Percentiles rank a stretch among this genome's conserved stretches.
Evolutionary conservation across 2,329 filamentous ascomycete genomes (phyloP).

Genomic region (Colletotrichum limetticola): DNA sequence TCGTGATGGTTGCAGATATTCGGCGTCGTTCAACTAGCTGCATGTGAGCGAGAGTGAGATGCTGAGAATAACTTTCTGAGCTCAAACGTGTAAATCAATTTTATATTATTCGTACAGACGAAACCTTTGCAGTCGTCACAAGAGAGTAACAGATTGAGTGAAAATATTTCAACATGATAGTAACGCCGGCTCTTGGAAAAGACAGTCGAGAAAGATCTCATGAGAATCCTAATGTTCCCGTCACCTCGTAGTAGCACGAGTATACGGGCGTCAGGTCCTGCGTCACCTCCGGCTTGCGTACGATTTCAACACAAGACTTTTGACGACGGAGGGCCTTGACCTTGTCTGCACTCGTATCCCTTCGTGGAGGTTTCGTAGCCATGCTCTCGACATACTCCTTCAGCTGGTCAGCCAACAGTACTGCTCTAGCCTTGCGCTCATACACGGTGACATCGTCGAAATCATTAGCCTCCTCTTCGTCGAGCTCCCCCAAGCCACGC

Average conservation of each 20-base stretch:
- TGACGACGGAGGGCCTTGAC: background rate
- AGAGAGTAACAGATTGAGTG: background rate
- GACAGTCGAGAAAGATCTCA: too few relatives aligned
- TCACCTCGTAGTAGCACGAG: slow-evolving; percentile 34
- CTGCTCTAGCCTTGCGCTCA: slow-evolving; percentile 32
- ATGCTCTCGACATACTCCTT: slow-evolving; percentile 30
- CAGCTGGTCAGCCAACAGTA: slow-evolving; percentile 24
- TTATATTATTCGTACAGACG: background rate
- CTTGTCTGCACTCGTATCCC: background rate
- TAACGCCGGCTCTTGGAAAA: background rate
- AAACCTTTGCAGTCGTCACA: background rate
- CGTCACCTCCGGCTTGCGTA: slow-evolving; percentile 24
- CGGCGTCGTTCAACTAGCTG: background rate
- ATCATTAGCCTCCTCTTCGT: slow-evolving; percentile 49
- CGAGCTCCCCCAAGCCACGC: slow-evolving; percentile 39
- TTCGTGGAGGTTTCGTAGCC: background rate
- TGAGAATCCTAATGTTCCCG: background rate
- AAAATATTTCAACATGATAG: background rate
- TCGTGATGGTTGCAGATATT: background rate
- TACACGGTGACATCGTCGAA: slow-evolving; percentile 46
- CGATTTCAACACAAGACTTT: slow-evolving; percentile 14
- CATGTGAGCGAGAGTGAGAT: background rate
- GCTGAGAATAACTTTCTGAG: too few relatives aligned
- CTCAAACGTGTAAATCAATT: too few relatives aligned
- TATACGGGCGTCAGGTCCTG: slow-evolving; percentile 32